Evolutionary conservation across 495 filamentous ascomycete genomes (phyloP).

Genomic region (Podospora conica): DNA sequence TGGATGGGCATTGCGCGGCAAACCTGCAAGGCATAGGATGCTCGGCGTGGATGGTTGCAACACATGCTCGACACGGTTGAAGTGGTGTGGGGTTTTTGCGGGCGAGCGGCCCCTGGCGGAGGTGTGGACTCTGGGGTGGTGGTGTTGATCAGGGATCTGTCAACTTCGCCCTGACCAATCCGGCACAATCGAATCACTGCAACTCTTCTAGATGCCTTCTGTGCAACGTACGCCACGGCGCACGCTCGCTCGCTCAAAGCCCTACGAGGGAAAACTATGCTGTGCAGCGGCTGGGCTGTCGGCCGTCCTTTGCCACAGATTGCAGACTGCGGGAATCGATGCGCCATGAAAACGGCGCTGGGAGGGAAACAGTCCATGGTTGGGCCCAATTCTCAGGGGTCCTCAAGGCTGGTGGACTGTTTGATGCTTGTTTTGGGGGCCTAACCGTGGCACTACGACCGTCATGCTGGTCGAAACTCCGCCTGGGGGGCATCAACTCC

Average conservation of each 20-base stretch:
- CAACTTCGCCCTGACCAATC: slow-evolving; percentile 15
- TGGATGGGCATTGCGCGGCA: neutral
- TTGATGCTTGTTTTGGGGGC: slow-evolving; percentile 45
- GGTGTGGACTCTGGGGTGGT: neutral
- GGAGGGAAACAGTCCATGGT: neutral
- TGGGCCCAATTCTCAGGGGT: neutral
- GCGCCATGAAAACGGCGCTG: neutral
- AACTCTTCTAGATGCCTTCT: slow-evolving; percentile 21
- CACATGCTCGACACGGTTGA: neutral
- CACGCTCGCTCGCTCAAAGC: neutral
- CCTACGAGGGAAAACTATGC: neutral
- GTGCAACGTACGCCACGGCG: neutral
- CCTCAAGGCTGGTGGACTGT: slow-evolving; percentile 29
- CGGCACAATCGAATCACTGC: slow-evolving; percentile 11
- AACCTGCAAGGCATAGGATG: neutral
- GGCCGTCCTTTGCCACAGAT: neutral
- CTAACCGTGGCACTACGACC: slow-evolving; percentile 27
- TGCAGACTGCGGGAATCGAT: neutral
- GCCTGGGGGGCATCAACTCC: slow-evolving; percentile 18
- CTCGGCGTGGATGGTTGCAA: neutral
- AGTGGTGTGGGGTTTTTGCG: slow-evolving; percentile 11
- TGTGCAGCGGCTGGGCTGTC: neutral
- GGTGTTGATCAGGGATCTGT: slow-evolving; percentile 11
- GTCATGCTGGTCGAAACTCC: slow-evolving; percentile 34
- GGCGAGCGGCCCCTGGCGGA: neutral